Evolutionary conservation across 2,329 filamentous ascomycete genomes (phyloP).

Genomic region (Chaetothyriales sp.): DNA sequence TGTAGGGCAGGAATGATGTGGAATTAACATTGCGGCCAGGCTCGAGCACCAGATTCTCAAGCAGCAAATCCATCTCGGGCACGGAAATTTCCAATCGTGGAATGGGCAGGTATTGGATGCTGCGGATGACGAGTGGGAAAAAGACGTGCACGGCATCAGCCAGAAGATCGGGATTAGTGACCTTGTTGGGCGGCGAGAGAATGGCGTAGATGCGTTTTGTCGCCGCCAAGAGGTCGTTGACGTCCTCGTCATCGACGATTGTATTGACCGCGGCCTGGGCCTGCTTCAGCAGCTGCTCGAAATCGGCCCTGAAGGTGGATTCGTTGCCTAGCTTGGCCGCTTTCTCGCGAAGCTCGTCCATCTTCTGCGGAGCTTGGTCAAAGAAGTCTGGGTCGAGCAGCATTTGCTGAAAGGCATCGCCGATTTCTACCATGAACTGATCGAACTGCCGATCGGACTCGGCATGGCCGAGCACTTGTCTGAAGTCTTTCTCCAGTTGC

Average conservation of each 20-base stretch:
- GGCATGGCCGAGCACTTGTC: slow-evolving; percentile 58
- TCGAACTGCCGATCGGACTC: slow-evolving; percentile 73
- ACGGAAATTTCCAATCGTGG: slow-evolving; percentile 77
- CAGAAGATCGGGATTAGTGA: slow-evolving; percentile 57
- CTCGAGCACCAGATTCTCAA: slow-evolving; percentile 84
- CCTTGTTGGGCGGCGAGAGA: slow-evolving; percentile 51
- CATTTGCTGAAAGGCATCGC: slow-evolving; percentile 62
- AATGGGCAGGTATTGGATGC: slow-evolving; percentile 77
- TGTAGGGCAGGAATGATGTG: slow-evolving; percentile 79
- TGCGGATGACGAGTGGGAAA: slow-evolving; percentile 60
- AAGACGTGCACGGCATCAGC: slow-evolving; percentile 68
- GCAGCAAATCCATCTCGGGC: slow-evolving; percentile 67
- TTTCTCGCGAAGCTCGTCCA: slow-evolving; percentile 45
- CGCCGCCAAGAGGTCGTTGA: slow-evolving; percentile 55
- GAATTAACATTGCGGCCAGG: slow-evolving; percentile 72
- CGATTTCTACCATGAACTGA: slow-evolving; percentile 57
- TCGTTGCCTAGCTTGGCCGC: slow-evolving; percentile 46
- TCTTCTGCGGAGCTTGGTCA: slow-evolving; percentile 56
- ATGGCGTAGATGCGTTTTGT: slow-evolving; percentile 55
- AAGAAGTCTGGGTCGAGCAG: slow-evolving; percentile 79
- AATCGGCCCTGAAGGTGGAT: slow-evolving; percentile 55
- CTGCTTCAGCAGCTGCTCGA: slow-evolving; percentile 59
- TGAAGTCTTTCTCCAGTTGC: slow-evolving; percentile 54
- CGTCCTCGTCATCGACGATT: slow-evolving; percentile 56
- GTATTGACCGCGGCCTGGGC: slow-evolving; percentile 53